These are phyloP conservation scores for Clitopilus passeckerianus DNA, from an alignment of 768 basidiomycete species.

Conservation along the genomic window DNA sequence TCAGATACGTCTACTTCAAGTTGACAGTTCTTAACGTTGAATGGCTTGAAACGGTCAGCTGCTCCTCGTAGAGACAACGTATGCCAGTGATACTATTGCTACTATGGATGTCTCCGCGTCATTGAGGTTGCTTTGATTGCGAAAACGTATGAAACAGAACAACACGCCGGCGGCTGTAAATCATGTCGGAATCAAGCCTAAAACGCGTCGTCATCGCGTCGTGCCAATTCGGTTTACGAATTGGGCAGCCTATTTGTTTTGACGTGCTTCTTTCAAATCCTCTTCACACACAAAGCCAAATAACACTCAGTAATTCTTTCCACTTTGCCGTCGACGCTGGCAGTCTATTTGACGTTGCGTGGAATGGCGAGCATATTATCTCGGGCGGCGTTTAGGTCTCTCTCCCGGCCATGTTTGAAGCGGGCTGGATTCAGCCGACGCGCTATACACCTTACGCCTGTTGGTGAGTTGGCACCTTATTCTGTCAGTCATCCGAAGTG, in stretches of 20 bases:
- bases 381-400: background rate
- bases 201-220: background rate
- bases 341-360: background rate
- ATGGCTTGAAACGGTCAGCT: too few species aligned
- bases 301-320: background rate
- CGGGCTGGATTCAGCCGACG: background rate
- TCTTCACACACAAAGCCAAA: background rate
- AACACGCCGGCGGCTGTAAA: background rate
- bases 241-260: background rate
- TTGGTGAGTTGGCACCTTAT: slow-evolving; percentile 15
- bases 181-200: background rate
- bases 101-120: too few species aligned
- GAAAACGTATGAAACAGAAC: background rate
- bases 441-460: slow-evolving; percentile 14
- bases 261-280: background rate
- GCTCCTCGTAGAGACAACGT: too few species aligned
- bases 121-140: background rate
- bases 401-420: background rate
- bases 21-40: too few species aligned
- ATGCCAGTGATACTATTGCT: too few species aligned
- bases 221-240: background rate
- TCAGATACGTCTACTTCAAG: too few species aligned
- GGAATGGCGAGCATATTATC: slow-evolving; percentile 2
- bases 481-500: background rate
- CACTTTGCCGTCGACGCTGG: background rate